Conservation (phyloP, 768 basidiomycete species). For the Lactarius vividus region DNA sequence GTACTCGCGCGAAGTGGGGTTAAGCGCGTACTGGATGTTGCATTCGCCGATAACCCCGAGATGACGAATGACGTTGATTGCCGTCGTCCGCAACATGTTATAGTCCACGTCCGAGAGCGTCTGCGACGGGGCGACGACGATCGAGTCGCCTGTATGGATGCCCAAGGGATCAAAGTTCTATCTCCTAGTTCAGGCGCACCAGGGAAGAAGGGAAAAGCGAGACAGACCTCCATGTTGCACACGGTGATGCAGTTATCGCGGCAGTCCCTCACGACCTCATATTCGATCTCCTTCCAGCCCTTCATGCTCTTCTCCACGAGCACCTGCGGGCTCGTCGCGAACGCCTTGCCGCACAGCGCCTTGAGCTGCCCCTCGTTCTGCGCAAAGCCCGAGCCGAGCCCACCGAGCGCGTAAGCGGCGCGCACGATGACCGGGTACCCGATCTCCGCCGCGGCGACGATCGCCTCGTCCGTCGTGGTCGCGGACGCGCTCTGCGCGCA, state of each 20-base stretch:
- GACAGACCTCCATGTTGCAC: conserved; percentile 97
- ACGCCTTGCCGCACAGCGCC: conserved; percentile 89
- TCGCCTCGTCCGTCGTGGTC: conserved; percentile 80
- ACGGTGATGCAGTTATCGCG: conserved; percentile 98
- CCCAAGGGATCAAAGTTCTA: conserved; percentile 99
- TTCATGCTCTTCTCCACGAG: conserved; percentile 99
- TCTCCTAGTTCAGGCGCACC: not conserved
- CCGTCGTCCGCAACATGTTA: conserved; percentile 98
- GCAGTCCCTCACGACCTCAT: conserved; percentile 97
- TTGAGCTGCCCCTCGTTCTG: conserved; percentile 86
- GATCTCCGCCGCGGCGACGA: conserved; percentile 76
- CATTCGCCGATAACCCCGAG: conserved; percentile 97
- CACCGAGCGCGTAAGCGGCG: conserved; percentile 95
- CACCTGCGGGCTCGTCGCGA: conserved; percentile 96
- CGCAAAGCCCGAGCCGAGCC: conserved; percentile 95
- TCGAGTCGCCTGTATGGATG: conserved; percentile 98
- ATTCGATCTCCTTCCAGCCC: conserved; percentile 99
- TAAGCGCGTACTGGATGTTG: conserved; percentile 98
- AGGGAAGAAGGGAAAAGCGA: conserved; percentile 5
- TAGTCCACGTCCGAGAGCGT: conserved; percentile 99
- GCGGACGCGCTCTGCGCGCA: conserved; percentile 90
- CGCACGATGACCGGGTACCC: conserved; percentile 96
- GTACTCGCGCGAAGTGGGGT: conserved; percentile 92
- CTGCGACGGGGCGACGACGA: conserved; percentile 96
- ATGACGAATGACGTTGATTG: conserved; percentile 98